phyloP scores from a whole-genome alignment of 768 basidiomycete species.

The Mycena epipterygia region DNA sequence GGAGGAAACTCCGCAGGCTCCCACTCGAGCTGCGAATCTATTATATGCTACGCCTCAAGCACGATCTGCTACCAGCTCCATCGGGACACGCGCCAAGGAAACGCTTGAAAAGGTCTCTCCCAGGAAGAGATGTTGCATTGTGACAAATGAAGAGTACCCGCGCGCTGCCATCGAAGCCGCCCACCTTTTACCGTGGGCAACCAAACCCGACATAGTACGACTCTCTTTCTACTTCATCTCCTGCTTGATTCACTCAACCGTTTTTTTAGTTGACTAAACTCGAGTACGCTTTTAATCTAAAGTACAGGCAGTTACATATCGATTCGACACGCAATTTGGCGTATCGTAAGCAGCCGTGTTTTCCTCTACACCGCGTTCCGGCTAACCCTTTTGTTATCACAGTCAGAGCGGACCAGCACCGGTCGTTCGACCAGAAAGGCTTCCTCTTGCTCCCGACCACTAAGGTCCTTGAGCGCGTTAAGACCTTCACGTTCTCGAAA shows the following conservation, averaged over 20 bases:
- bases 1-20: not conserved
- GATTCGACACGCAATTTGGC: slow-evolving; percentile 10
- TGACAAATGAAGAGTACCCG: slow-evolving; percentile 4
- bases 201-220: not conserved
- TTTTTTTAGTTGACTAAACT: slow-evolving; percentile 10
- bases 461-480: not conserved
- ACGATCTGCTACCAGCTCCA: slow-evolving; percentile 6
- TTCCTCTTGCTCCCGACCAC: slow-evolving; percentile 10
- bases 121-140: not conserved
- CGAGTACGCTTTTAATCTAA: slow-evolving; percentile 7
- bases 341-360: not conserved
- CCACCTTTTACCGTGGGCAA: slow-evolving; percentile 11
- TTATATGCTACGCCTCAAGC: not conserved
- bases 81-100: not conserved
- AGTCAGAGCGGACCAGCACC: slow-evolving; percentile 17
- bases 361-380: not conserved
- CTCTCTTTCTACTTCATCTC: not conserved
- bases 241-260: not conserved
- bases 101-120: slow-evolving; percentile 9
- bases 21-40: not conserved
- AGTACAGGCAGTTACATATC: slow-evolving; percentile 4
- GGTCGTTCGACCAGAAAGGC: slow-evolving; percentile 15
- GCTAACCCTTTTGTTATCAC: not conserved
- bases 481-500: not conserved
- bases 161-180: not conserved